Evolutionary conservation across 148 eudicot genomes (phyloP).

Genomic region (Arctostaphylos glauca): DNA sequence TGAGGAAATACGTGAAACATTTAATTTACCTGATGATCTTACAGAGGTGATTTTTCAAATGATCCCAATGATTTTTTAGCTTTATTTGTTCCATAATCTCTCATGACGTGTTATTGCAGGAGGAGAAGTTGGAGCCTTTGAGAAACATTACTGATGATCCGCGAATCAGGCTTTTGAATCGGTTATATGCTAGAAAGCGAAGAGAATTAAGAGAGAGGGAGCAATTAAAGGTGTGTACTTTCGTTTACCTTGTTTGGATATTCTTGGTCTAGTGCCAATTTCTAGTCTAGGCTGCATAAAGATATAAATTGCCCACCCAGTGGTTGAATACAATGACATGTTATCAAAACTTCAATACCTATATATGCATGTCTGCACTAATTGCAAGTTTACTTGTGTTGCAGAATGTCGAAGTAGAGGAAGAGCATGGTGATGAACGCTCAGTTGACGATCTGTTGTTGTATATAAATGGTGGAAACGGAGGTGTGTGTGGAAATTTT

Average conservation of each 20-base stretch:
- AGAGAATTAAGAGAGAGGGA: slow-evolving; percentile 65
- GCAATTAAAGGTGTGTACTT: slow-evolving; percentile 49
- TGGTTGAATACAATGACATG: not conserved
- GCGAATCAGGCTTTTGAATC: slow-evolving; percentile 72
- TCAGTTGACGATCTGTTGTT: slow-evolving; percentile 80
- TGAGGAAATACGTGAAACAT: slow-evolving; percentile 75
- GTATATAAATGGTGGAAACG: slow-evolving; percentile 68
- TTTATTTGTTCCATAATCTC: slow-evolving; percentile 11
- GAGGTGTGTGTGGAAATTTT: slow-evolving; percentile 39
- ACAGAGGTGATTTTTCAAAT: slow-evolving; percentile 51
- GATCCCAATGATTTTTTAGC: slow-evolving; percentile 6
- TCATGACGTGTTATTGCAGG: slow-evolving; percentile 42
- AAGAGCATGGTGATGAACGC: slow-evolving; percentile 67
- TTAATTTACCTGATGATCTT: slow-evolving; percentile 78
- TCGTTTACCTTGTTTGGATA: not conserved
- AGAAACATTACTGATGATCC: slow-evolving; percentile 77
- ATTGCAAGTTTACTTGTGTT: slow-evolving; percentile 18
- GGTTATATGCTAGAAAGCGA: slow-evolving; percentile 79
- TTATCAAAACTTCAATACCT: not conserved
- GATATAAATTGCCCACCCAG: not conserved
- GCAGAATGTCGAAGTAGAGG: slow-evolving; percentile 59
- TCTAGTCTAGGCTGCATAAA: not conserved
- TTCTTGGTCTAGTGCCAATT: not conserved
- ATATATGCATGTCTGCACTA: not conserved
- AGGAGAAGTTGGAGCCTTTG: slow-evolving; percentile 82